phyloP scores from a whole-genome alignment of 2,329 filamentous ascomycete genomes.

The Drechslerella dactyloides region DNA sequence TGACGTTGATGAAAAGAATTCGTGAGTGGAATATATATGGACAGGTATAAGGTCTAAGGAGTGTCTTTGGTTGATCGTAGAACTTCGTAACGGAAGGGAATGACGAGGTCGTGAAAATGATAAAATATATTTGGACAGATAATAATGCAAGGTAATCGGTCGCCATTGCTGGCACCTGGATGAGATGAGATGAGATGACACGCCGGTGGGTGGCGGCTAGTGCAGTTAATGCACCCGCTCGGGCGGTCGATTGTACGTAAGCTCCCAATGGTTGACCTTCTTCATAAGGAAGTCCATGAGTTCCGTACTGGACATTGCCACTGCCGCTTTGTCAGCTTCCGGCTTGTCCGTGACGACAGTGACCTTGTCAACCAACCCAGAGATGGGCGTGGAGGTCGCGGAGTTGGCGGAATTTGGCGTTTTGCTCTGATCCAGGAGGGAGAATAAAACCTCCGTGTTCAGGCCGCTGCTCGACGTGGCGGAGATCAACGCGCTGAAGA shows the following conservation, averaged over 20 bases:
- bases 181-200: neutral
- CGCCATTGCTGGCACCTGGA: neutral
- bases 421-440: conserved; percentile 56
- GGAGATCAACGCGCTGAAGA: conserved; percentile 34
- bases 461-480: conserved; percentile 31
- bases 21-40: conserved; percentile 15
- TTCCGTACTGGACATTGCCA: conserved; percentile 67
- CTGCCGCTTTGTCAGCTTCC: conserved; percentile 52
- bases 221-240: conserved; percentile 56
- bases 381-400: conserved; percentile 53
- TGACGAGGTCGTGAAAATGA: neutral
- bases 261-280: conserved; percentile 84
- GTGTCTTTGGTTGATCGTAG: neutral
- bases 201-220: conserved; percentile 1
- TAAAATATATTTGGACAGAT: neutral
- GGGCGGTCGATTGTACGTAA: conserved; percentile 67
- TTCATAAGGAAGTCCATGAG: conserved; percentile 89
- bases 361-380: conserved; percentile 53
- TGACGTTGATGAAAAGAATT: conserved; percentile 9
- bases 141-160: neutral
- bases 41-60: conserved; percentile 17
- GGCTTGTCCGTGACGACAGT: conserved; percentile 52
- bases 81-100: neutral
- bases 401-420: conserved; percentile 56
- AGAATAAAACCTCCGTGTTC: conserved; percentile 59